Evolutionary conservation across 768 basidiomycete genomes (phyloP).

Genomic region (Hebeloma cylindrosporum): DNA sequence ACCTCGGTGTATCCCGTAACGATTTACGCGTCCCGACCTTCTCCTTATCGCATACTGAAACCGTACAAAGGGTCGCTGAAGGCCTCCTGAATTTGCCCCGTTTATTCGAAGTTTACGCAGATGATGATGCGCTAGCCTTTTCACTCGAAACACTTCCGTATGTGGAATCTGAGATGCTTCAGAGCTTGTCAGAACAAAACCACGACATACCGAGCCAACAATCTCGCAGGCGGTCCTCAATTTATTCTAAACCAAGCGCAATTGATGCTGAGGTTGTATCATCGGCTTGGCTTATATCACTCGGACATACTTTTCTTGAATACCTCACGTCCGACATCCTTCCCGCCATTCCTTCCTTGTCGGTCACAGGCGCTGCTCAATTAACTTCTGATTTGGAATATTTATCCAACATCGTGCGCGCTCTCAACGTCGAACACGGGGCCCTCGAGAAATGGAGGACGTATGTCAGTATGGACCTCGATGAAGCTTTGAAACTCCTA

Average conservation of each 20-base stretch:
- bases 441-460: constrained; percentile 81
- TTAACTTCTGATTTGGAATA: constrained; percentile 86
- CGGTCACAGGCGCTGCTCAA: constrained; percentile 73
- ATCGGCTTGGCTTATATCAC: constrained; percentile 88
- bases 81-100: constrained; percentile 92
- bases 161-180: constrained; percentile 55
- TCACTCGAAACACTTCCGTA: constrained; percentile 81
- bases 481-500: constrained; percentile 37
- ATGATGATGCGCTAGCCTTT: constrained; percentile 88
- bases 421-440: constrained; percentile 84
- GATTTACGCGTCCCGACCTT: constrained; percentile 84
- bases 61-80: constrained; percentile 86
- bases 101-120: constrained; percentile 91
- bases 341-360: constrained; percentile 66
- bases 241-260: constrained; percentile 32
- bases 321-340: constrained; percentile 72
- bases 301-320: constrained; percentile 77
- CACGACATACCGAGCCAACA: constrained; percentile 32
- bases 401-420: constrained; percentile 85
- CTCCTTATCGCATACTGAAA: constrained; percentile 88
- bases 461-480: constrained; percentile 61
- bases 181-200: constrained; percentile 43
- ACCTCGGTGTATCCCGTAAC: constrained; percentile 43
- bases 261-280: constrained; percentile 80
- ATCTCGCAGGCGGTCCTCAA: constrained; percentile 42